Base-by-base conservation (phyloP, 257 asterid species). In the Nicotiana tabacum region DNA sequence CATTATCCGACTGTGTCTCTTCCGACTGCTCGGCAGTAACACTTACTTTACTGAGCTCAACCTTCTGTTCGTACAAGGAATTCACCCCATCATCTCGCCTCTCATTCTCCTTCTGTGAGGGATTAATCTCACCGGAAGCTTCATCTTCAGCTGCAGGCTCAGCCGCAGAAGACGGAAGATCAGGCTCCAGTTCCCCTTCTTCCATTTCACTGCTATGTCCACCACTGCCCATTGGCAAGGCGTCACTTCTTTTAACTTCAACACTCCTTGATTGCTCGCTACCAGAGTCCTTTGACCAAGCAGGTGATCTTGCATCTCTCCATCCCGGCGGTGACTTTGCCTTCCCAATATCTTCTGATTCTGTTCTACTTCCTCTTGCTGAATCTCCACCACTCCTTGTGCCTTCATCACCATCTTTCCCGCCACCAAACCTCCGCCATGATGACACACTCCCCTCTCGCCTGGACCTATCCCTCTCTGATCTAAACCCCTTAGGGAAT, bases 181-280 rank as follows among this genome's bases (percentile, higher is more conserved):
- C 99, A 37, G 98, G 99, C 79, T 92, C 98, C 82, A 96, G 90
- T 84, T 96, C 99, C 83, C 99, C 99, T 88, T 96, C 99, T 84
- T 96, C 99, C 84, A 90, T 92, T 84, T 96, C 99, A 83, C 93
- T 90, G 87, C 93, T 87, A 72, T 86, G 91, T 32, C 93, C 93
- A 77, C 89, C 86, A 80, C 92, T 92, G 83, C 93, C 96, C 69
- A 88, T 90, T 0, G 88, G 96, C 87, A 88, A 80, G 66, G 90
- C 95, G 18, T 91, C 99, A 83, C 81, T 83, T 86, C 82, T 91
- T 92, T 91, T 92, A 70, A 91, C 83, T 84, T 94, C 99, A 51
- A 90, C 88, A 87, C 97, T 93, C 94, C 88, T 94, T 3, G 98
- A 90, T 79, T 89, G 96, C 90, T 94, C 99, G 81, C 98, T 96